phyloP scores from a whole-genome alignment of 78 protist genomes.

The Capsaspora owczarzaki region DNA sequence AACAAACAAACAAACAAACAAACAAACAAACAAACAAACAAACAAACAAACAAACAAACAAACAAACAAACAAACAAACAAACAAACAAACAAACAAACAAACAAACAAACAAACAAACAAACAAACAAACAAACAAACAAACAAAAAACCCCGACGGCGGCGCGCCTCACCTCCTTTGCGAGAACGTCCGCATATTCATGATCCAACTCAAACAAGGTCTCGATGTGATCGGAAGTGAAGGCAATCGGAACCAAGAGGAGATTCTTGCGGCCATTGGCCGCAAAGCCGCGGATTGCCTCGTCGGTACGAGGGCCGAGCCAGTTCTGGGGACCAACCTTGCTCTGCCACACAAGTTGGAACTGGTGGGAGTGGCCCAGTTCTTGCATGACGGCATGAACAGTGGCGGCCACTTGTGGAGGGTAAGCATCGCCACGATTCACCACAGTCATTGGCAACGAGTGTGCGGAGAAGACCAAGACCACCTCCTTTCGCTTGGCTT shows the following conservation, averaged over 20 bases:
- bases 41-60: too few species aligned
- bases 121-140: neutral
- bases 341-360: slow-evolving; percentile 69
- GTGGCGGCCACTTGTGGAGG: slow-evolving; percentile 54
- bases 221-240: slow-evolving; percentile 86
- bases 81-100: neutral
- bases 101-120: neutral
- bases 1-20: too few species aligned
- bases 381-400: slow-evolving; percentile 42
- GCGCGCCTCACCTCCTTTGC: slow-evolving; percentile 7
- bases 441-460: slow-evolving; percentile 75
- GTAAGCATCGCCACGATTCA: slow-evolving; percentile 75
- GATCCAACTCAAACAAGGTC: slow-evolving; percentile 74
- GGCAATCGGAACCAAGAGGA: slow-evolving; percentile 64
- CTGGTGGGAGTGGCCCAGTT: slow-evolving; percentile 16
- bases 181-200: slow-evolving; percentile 26
- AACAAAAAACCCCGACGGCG: neutral
- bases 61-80: too few species aligned
- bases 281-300: slow-evolving; percentile 34
- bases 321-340: slow-evolving; percentile 50
- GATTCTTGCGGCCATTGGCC: slow-evolving; percentile 4
- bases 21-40: too few species aligned
- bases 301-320: slow-evolving; percentile 68
- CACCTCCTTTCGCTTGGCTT: neutral
- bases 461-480: slow-evolving; percentile 75